A percentile compares a stretch with the other conserved stretches of the same genome.
Conservation (phyloP, 805 yeast species). For the Clavispora vitiphila region DNA sequence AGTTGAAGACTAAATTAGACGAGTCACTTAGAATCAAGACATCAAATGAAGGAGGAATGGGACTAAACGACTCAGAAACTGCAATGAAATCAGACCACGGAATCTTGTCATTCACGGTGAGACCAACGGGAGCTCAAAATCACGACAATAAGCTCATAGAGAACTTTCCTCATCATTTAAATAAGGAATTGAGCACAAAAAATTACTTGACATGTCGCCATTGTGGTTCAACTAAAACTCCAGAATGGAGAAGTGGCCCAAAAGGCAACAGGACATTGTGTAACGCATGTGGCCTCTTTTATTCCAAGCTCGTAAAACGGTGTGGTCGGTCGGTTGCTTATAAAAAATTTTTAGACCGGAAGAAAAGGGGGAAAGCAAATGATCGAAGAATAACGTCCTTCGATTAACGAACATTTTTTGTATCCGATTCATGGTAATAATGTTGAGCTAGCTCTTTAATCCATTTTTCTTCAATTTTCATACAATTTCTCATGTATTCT, state of each 20-base stretch:
- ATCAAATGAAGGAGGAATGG: neutral
- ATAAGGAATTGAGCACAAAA: slow-evolving; percentile 2
- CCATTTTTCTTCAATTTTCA: slow-evolving; percentile 71
- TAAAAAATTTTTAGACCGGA: slow-evolving; percentile 1
- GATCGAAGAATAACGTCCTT: neutral
- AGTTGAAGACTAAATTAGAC: too few species aligned
- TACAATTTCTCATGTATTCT: slow-evolving; percentile 82
- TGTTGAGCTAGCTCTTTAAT: slow-evolving; percentile 71
- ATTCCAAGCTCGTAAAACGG: slow-evolving; percentile 11
- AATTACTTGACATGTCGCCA: slow-evolving; percentile 10
- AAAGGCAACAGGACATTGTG: slow-evolving; percentile 14
- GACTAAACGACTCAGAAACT: neutral
- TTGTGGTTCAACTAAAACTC: slow-evolving; percentile 16
- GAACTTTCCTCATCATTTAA: slow-evolving; percentile 1
- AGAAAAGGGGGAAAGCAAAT: neutral
- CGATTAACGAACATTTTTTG: slow-evolving; percentile 9
- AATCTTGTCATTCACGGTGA: slow-evolving; percentile 4
- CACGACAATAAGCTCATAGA: neutral
- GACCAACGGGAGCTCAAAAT: slow-evolving; percentile 1
- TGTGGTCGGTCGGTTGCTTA: slow-evolving; percentile 6
- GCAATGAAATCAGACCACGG: neutral
- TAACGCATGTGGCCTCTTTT: slow-evolving; percentile 19
- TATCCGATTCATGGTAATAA: slow-evolving; percentile 30
- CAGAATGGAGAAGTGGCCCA: slow-evolving; percentile 20
- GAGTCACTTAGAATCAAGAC: neutral